phyloP scores from a whole-genome alignment of 495 filamentous ascomycete genomes.

The Neurospora sp. region DNA sequence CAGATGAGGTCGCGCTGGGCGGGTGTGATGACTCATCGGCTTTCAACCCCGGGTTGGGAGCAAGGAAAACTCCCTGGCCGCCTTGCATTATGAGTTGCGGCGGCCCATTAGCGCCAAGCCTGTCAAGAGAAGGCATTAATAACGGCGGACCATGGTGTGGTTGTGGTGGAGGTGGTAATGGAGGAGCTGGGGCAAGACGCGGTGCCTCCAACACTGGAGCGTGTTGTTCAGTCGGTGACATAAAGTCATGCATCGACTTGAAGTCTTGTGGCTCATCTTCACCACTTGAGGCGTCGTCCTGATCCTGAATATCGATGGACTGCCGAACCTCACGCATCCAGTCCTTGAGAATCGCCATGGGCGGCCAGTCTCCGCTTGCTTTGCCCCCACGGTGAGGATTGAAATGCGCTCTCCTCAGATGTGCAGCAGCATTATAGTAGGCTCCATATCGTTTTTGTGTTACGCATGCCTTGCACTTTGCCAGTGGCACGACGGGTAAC shows the following conservation, averaged over 20 bases:
- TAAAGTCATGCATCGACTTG: slow-evolving; percentile 29
- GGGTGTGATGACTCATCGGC: slow-evolving; percentile 53
- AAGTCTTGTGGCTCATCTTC: slow-evolving; percentile 35
- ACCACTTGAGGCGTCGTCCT: slow-evolving; percentile 36
- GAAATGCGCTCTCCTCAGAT: slow-evolving; percentile 86
- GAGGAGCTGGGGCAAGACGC: slow-evolving; percentile 34
- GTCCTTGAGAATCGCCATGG: slow-evolving; percentile 73
- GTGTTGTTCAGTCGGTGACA: slow-evolving; percentile 26
- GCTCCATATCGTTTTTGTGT: slow-evolving; percentile 75
- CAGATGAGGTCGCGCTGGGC: slow-evolving; percentile 6
- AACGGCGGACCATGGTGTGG: slow-evolving; percentile 12
- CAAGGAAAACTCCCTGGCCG: slow-evolving; percentile 25
- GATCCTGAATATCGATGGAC: slow-evolving; percentile 36
- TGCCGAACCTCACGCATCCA: slow-evolving; percentile 73
- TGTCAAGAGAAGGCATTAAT: slow-evolving; percentile 19
- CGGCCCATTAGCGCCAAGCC: slow-evolving; percentile 7
- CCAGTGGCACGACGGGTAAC: slow-evolving; percentile 56
- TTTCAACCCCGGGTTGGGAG: slow-evolving; percentile 28
- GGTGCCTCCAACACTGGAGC: slow-evolving; percentile 31
- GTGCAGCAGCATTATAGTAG: slow-evolving; percentile 96
- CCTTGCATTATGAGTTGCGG: slow-evolving; percentile 18
- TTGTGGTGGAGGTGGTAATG: slow-evolving; percentile 43
- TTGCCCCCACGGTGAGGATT: slow-evolving; percentile 68
- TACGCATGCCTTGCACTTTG: slow-evolving; percentile 81
- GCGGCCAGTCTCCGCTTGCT: slow-evolving; percentile 73